Evolutionary conservation across 768 basidiomycete species (phyloP), one percentile per base, ranked within the genome.

Genomic region (Boletus reticulatus): DNA sequence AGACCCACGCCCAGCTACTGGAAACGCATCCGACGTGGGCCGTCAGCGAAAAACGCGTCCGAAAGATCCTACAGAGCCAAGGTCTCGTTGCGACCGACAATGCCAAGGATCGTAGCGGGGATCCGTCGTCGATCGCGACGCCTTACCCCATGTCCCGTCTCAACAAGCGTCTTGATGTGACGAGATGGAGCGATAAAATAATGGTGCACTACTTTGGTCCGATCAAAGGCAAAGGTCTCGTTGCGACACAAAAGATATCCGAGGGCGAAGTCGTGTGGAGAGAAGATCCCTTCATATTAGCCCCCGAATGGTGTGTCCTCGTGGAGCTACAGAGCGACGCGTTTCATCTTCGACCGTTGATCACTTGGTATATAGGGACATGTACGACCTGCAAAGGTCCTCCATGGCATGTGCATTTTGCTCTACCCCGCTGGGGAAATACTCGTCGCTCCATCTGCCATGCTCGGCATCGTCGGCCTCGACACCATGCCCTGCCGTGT

Each of bases 201-300:
- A 75, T 80, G 43, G 88, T 91, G 7, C 80, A 76, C 64, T 79
- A 84, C 70, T 92, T 92, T 63, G 77, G 82, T 46, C 77, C 78
- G 57, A 75, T 76, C 54, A 93, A 87, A 64, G 93, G 94, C 4
- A 94, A 94, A 63, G 94, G 93, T 0, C 75, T 96, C 36, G 82
- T 94, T 0, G 90, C 91, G 2, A 81, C 72, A 34, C 80, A 84
- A 48, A 75, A 78, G 31, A 87, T 95, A 50, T 72, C 73, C 24
- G 80, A 84, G 62, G 90, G 88, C 0, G 89, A 94, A 58, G 73
- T 83, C 5, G 68, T 96, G 17, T 94, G 93, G 91, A 87, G 84
- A 55, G 92, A 95, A 65, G 88, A 92, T 63, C 90, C 89, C 1
- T 92, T 87, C 65, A 71, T 87, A 43, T 71, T 91, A 20, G 87